Conservation (phyloP, 305 asterid genomes). For the Solanum hybrid region DNA sequence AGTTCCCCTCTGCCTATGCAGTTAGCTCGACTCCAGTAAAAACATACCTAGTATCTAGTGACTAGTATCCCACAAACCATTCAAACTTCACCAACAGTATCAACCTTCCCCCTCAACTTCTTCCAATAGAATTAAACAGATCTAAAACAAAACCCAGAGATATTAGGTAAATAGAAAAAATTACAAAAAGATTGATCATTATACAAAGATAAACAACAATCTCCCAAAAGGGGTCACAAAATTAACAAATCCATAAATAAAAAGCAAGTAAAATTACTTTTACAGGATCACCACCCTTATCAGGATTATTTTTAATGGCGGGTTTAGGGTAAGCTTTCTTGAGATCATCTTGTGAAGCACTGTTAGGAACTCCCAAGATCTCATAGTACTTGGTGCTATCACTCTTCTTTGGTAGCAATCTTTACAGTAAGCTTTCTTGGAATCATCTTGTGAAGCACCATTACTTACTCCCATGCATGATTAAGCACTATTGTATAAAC, state of each 20-base stretch:
- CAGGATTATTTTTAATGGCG: conserved; percentile 32
- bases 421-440: neutral
- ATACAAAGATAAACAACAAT: neutral
- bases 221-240: neutral
- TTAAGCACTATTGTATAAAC: neutral
- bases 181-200: neutral
- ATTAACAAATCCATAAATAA: neutral
- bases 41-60: neutral
- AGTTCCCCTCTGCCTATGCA: neutral
- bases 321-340: conserved; percentile 34
- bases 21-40: neutral
- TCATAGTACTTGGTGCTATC: conserved; percentile 33
- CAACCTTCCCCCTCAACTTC: neutral
- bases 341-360: conserved; percentile 25
- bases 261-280: conserved; percentile 8
- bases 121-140: neutral
- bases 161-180: neutral
- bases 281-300: conserved; percentile 35
- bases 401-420: conserved; percentile 11
- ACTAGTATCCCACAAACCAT: neutral
- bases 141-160: neutral
- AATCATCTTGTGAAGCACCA: neutral
- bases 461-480: neutral
- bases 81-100: neutral
- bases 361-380: conserved; percentile 22